phyloP scores from a whole-genome alignment of 2,329 filamentous ascomycete species.

The Fusarium lyarnte region DNA sequence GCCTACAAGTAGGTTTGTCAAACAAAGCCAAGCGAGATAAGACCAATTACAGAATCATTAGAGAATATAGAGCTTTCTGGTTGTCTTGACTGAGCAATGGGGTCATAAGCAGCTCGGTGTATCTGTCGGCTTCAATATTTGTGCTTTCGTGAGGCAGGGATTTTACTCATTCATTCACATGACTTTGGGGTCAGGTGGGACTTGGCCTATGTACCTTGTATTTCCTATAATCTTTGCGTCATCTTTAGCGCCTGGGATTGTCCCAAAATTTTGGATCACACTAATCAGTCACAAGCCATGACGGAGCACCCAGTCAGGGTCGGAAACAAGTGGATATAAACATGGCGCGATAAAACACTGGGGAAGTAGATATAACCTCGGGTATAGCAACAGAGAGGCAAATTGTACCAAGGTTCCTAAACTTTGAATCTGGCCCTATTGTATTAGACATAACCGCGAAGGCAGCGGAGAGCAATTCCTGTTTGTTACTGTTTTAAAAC shows the following conservation, averaged over 20 bases:
- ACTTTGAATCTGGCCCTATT: neutral
- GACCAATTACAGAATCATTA: too few relatives aligned
- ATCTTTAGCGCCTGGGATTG: neutral
- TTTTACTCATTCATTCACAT: too few relatives aligned
- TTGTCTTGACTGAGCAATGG: too few relatives aligned
- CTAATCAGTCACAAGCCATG: neutral
- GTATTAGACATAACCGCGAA: neutral
- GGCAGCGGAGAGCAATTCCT: neutral
- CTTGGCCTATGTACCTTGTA: neutral
- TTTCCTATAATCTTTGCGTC: neutral
- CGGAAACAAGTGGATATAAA: neutral
- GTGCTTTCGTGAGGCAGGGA: too few relatives aligned
- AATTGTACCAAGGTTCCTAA: neutral
- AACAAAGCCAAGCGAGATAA: too few relatives aligned
- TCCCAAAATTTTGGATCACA: neutral
- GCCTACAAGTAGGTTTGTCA: too few relatives aligned
- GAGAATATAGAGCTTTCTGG: too few relatives aligned
- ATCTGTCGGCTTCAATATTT: too few relatives aligned
- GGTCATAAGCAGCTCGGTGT: too few relatives aligned
- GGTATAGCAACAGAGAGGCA: neutral
- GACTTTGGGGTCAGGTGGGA: too few relatives aligned
- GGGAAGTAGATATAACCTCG: neutral
- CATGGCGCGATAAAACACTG: neutral
- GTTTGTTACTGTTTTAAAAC: neutral
- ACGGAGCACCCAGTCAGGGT: neutral